A percentile compares a stretch with the other conserved stretches of the same genome.
These are phyloP conservation scores for Lichtheimia corymbifera DNA, from an alignment of 371 early-diverging fungal species.

Conservation along the genomic window DNA sequence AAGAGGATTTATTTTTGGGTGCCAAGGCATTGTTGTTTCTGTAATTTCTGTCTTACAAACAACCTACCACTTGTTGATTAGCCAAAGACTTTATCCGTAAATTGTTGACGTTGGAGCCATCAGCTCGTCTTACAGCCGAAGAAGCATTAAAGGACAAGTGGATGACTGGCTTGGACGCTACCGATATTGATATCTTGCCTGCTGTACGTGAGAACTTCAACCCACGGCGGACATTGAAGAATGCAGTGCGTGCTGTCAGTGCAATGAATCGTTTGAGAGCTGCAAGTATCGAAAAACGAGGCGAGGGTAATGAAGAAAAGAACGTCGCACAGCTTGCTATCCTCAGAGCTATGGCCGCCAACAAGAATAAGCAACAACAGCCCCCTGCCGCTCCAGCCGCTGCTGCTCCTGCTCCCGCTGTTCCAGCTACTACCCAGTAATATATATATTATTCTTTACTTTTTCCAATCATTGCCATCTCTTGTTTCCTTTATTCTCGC, in stretches of 20 bases:
- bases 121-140: constrained; percentile 71
- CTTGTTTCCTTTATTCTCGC: background rate
- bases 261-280: constrained; percentile 37
- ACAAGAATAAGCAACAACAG: background rate
- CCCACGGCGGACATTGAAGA: constrained; percentile 44
- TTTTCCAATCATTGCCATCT: background rate
- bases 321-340: background rate
- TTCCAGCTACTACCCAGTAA: no score
- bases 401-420: no score
- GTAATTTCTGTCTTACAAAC: constrained; percentile 40
- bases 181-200: constrained; percentile 68
- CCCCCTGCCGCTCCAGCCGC: background rate
- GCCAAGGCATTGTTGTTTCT: no score
- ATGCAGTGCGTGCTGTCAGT: constrained; percentile 39
- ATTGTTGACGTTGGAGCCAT: constrained; percentile 70
- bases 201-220: constrained; percentile 71
- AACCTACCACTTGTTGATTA: constrained; percentile 40
- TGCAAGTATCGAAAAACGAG: background rate
- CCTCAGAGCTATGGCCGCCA: constrained; percentile 3
- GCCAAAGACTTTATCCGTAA: constrained; percentile 89
- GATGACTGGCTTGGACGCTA: constrained; percentile 62
- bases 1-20: background rate
- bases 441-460: no score
- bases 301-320: background rate
- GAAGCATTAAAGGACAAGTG: constrained; percentile 85